Evolutionary conservation across 1,139 yeast genomes (phyloP), one percentile per base, ranked within the genome.

Genomic region (Suhomyces yuchorum): DNA sequence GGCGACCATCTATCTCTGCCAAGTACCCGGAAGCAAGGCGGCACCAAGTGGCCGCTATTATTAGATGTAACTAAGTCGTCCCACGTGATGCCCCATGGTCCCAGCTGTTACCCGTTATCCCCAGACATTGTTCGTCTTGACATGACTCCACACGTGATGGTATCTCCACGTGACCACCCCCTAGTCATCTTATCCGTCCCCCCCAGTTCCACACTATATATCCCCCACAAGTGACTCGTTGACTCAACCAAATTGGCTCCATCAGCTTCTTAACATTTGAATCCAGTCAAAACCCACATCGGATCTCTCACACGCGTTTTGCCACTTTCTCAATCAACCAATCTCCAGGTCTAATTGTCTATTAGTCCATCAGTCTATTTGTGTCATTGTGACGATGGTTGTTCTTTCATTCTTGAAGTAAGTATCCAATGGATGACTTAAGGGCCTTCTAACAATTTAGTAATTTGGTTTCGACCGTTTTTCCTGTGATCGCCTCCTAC

Each of bases 401-500:
- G 37, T 46, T 30, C 48, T 55, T 41, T 40, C 51, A 23, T 40
- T 55, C n/a, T 39, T 55, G 23, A 54, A 47, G 58, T 55, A 46
- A 28, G 58, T 55, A 44, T 22, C 14, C 3, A n/a, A 12, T 5
- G 14, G 33, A 17, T 15, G 17, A 9, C 22, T 9, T 12, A 11
- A 24, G 4, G 15, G 24, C 23, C 8, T 47, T 51, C 56, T 54
- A 50, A 55, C 55, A 8, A n/a, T 3, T 42, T 4, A 71, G 77
- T 44, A 55, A 71, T 35, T 50, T 71, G 24, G 66, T 79, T 42
- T 69, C 83, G 0, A 67, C 75, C 23, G 67, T 76, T 14, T 78
- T 77, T 59, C 88, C 88, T 3, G 64, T 78, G 8, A 61, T 77
- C 52, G 80, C 81, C 43, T 77, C 86, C 0, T 80, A 68, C 58